Percentiles rank a stretch among this genome's conserved stretches.
Conservation (phyloP, 805 yeast genomes). For the Zygosaccharomyces siamensis region DNA sequence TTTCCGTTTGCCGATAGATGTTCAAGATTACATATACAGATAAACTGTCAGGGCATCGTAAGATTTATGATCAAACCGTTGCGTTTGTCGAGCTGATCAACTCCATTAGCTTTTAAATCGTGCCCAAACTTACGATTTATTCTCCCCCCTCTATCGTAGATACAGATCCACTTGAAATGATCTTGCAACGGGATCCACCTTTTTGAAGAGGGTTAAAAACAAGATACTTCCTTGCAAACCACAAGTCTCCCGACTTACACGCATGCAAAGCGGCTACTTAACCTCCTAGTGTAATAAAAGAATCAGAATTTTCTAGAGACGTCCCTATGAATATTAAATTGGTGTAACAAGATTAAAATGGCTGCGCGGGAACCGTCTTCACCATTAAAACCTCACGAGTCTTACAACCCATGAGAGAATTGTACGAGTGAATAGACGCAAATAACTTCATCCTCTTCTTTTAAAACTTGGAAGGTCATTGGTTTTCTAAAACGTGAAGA, state of each 20-base stretch:
- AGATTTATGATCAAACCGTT: neutral
- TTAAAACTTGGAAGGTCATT: slow-evolving; percentile 39
- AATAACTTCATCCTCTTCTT: slow-evolving; percentile 37
- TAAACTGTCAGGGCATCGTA: neutral
- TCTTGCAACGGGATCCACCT: slow-evolving; percentile 14
- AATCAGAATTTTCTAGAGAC: slow-evolving; percentile 37
- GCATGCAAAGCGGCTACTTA: neutral
- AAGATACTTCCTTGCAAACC: neutral
- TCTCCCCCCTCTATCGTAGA: slow-evolving; percentile 19
- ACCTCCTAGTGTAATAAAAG: slow-evolving; percentile 19
- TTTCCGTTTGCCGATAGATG: too few species aligned
- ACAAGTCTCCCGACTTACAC: slow-evolving; percentile 3
- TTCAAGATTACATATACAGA: neutral
- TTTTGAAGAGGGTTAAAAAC: slow-evolving; percentile 11
- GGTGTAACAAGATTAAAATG: slow-evolving; percentile 36
- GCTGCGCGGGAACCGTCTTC: slow-evolving; percentile 38
- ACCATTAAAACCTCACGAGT: slow-evolving; percentile 35
- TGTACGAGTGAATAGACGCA: slow-evolving; percentile 34
- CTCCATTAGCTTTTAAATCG: neutral
- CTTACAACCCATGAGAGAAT: slow-evolving; percentile 26
- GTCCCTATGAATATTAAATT: slow-evolving; percentile 33
- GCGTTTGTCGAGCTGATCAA: neutral
- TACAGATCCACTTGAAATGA: slow-evolving; percentile 11
- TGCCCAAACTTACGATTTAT: neutral
- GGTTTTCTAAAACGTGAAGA: slow-evolving; percentile 13